Evolutionary conservation across 2,329 filamentous ascomycete species (phyloP), one percentile per base, ranked within the genome.

Genomic region (Epichloe uncinata): DNA sequence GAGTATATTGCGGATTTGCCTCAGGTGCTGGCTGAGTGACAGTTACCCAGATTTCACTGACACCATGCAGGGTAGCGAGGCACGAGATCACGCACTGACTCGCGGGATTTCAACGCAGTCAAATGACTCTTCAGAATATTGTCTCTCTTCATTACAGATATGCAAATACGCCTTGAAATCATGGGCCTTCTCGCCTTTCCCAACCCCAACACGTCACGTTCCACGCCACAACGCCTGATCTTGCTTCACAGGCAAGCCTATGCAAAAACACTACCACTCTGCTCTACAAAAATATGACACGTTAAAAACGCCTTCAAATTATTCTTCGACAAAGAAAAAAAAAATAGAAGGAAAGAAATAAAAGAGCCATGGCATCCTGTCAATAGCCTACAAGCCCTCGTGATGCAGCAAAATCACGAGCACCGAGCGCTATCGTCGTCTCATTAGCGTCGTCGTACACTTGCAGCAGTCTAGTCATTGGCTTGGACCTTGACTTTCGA

Each of bases 381-480:
- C 38, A 48, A 42, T 16, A 43, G 33, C 40, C 20, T 18, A 48
- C 40, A n/a, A 47, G 35, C 16, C 18, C 16, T 15, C 33, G 40
- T 47, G 22, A 38, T 13, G 48, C 22, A 41, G 40, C 47, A 11
- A 41, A 20, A 13, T 36, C 42, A 42, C 42, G 38, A 41, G 35
- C 34, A 13, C 42, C 43, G 15, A 47, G 30, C 16, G 41, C 34
- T 9, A 47, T 35, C 47, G 51, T 50, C 9, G 51, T 42, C 40
- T 50, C 48, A 36, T 42, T 44, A 13, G 16, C 36, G 7, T 66
- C 67, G 12, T 73, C 71, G 13, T 73, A 67, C 38, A 49, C 46
- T 7, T 45, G 44, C 34, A 52, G 44, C 34, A 52, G 13, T 41
- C 52, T 50, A 12, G 43, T 43, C 38, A 42, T 49, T 2, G 43